These are phyloP conservation scores for Fraxinus nigra DNA, from an alignment of 305 asterid genomes.

Conservation along the genomic window DNA sequence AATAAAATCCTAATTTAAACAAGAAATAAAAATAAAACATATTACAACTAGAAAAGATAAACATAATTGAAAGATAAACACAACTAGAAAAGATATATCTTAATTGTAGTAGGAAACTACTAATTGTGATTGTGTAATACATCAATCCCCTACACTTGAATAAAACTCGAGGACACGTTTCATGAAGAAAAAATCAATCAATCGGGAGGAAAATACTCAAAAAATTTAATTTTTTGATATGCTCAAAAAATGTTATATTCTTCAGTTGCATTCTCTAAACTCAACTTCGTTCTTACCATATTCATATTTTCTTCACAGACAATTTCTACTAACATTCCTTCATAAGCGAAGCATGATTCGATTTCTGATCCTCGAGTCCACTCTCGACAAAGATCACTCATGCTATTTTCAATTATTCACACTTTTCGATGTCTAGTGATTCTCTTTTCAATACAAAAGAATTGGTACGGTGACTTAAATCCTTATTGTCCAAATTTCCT, in stretches of 20 bases:
- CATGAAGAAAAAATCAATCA: background rate
- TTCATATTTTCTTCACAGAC: background rate
- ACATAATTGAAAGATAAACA: background rate
- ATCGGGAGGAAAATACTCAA: background rate
- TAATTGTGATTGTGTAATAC: background rate
- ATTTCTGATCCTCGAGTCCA: background rate
- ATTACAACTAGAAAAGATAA: too few species aligned
- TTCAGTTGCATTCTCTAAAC: background rate
- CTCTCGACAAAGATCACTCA: background rate
- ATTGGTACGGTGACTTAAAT: background rate
- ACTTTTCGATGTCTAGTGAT: background rate
- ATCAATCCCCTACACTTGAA: background rate
- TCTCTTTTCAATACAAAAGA: background rate
- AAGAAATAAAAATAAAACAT: too few species aligned
- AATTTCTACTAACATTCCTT: too few species aligned
- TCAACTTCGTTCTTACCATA: background rate
- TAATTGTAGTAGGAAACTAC: background rate
- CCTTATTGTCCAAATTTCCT: background rate
- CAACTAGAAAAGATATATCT: background rate
- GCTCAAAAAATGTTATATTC: background rate
- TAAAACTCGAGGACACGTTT: background rate
- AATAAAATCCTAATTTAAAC: too few species aligned
- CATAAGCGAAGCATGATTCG: background rate
- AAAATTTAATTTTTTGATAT: too few species aligned
- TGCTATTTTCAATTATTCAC: background rate